Evolutionary conservation across 108 stramenopile species (phyloP).

Genomic region (Chaetoceros muelleri): DNA sequence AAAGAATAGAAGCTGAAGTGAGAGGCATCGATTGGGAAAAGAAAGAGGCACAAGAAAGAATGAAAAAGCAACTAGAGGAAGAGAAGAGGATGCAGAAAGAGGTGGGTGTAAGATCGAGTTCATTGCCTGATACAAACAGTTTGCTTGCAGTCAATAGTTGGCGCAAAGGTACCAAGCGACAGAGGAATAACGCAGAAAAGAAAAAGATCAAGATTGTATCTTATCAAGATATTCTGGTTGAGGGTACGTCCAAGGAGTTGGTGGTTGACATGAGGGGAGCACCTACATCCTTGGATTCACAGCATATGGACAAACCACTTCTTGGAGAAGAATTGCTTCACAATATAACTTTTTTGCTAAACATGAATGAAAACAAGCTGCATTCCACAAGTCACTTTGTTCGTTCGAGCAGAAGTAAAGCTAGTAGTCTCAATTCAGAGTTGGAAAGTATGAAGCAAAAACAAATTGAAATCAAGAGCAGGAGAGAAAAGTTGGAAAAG

Average conservation of each 20-base stretch:
- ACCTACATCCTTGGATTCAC: neutral
- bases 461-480: constrained; percentile 11
- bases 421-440: constrained; percentile 41
- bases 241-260: constrained; percentile 18
- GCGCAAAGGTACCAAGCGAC: constrained; percentile 28
- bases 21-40: constrained; percentile 36
- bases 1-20: constrained; percentile 70
- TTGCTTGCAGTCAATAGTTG: constrained; percentile 31
- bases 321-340: constrained; percentile 79
- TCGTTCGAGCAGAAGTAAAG: constrained; percentile 31
- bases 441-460: constrained; percentile 28
- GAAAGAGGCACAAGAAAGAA: constrained; percentile 8
- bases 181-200: constrained; percentile 9
- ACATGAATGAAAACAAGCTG: constrained; percentile 66
- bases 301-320: neutral
- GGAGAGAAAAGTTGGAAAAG: constrained; percentile 37
- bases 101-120: constrained; percentile 8
- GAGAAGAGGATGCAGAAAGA: constrained; percentile 6
- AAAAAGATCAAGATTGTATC: constrained; percentile 37
- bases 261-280: constrained; percentile 76
- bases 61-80: constrained; percentile 8
- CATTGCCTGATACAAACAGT: constrained; percentile 49
- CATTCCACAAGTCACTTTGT: constrained; percentile 51
- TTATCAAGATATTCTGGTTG: constrained; percentile 47
- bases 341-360: constrained; percentile 65